Base-by-base conservation (phyloP, 441 rosid species). In the Lepidium campestre region DNA sequence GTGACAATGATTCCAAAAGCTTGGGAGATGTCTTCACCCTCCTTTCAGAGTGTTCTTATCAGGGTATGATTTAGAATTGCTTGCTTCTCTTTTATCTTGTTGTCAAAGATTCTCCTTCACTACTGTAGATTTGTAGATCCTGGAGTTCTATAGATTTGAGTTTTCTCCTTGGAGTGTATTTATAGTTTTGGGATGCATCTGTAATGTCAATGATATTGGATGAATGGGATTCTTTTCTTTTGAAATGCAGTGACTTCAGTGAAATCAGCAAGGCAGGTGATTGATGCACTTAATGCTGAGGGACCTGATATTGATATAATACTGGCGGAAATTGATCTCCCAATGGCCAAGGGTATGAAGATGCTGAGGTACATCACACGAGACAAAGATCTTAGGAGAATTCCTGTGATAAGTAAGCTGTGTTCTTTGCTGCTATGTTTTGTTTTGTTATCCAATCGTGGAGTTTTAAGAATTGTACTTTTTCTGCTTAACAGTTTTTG, bases 301-400 rank as follows among this genome's bases (percentile, higher is more conserved):
- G 99, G 97, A 47, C 84, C 95, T 68, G 95, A 89, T 52, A 89
- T 93, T 47, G 99, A 93, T 82, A 85, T 93, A 32, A 89, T 93
- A 61, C 93, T 93, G 41, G 85, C 99, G 10, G 97, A 93, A 78
- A 93, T 93, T 70, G 95, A 93, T 84, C 91, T 93, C 60, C 99
- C 96, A 58, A 86, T 91, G 95, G 76, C 78, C 46, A 93, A 93
- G 78, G 99, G 99, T 83, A 81, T 86, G 89, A 93, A 93, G 83
- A 80, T 91, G 95, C 77, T 93, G 70, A 93, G 90, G 80, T 91
- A 93, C 76, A 89, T 93, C 59, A 80, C 83, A 5, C 83, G 91
- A 45, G 89, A 93, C 81, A 89, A 87, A 73, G 93, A 85, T 52
- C 82, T 93, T 64, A 81, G 75, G 14, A 93, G 88, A 62, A 93